phyloP scores from a whole-genome alignment of 371 early-diverging fungal species.

The Apophysomyces variabilis region DNA sequence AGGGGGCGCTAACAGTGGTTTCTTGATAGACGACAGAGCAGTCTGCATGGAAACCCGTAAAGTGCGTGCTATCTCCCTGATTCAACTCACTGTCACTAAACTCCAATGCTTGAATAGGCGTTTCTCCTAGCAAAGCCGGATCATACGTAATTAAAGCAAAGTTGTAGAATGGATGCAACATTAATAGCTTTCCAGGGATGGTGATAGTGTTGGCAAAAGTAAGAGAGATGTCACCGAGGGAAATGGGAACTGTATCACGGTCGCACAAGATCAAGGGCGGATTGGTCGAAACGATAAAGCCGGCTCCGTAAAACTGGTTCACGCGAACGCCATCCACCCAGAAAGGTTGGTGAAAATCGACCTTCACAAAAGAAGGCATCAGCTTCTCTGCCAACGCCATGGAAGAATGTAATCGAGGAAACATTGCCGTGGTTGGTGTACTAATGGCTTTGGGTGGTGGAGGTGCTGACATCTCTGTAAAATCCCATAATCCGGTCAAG shows the following conservation, averaged over 20 bases:
- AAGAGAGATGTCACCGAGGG: constrained; percentile 74
- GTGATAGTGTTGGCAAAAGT: constrained; percentile 85
- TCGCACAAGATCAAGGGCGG: constrained; percentile 77
- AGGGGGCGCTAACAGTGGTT: constrained; percentile 61
- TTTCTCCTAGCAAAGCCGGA: constrained; percentile 67
- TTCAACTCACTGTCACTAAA: constrained; percentile 58
- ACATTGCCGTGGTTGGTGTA: constrained; percentile 64
- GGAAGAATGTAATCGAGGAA: constrained; percentile 61
- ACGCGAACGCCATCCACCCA: constrained; percentile 71
- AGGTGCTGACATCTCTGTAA: constrained; percentile 70
- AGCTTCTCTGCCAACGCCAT: constrained; percentile 66
- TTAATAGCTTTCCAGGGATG: constrained; percentile 72
- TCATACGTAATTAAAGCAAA: constrained; percentile 79
- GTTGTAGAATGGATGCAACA: constrained; percentile 85
- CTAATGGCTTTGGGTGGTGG: constrained; percentile 44
- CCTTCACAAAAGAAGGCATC: constrained; percentile 72
- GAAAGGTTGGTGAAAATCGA: constrained; percentile 75
- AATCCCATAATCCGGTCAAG: constrained; percentile 84
- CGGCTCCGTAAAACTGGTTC: constrained; percentile 71
- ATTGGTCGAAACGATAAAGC: constrained; percentile 73
- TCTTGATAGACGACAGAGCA: constrained; percentile 58
- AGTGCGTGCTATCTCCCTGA: constrained; percentile 64
- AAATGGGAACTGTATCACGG: constrained; percentile 79
- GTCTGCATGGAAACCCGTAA: constrained; percentile 70
- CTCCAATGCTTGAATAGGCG: constrained; percentile 69